A percentile compares a stretch with the other conserved stretches of the same genome.
Evolutionary conservation across 257 asterid genomes (phyloP).

Genomic region (Gardenia jasminoides): DNA sequence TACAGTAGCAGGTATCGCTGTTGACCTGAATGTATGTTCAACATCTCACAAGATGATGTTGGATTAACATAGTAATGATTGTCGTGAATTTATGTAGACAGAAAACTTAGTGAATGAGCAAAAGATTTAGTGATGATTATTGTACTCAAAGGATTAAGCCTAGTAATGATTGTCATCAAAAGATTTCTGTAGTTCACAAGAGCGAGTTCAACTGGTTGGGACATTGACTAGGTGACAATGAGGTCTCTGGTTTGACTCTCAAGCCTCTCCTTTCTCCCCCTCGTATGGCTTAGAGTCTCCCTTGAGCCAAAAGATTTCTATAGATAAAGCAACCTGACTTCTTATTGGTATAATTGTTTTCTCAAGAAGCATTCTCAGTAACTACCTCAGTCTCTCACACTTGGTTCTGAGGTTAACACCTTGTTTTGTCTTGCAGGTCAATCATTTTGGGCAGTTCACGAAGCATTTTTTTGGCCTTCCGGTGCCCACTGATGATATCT

Average conservation of each 20-base stretch:
- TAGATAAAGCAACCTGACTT: background rate
- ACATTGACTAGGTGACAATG: too few relatives aligned
- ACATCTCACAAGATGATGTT: background rate
- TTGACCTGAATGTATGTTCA: background rate
- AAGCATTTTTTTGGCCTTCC: constrained; percentile 80
- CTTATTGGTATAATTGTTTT: background rate
- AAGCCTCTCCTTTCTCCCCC: too few relatives aligned
- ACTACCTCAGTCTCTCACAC: background rate
- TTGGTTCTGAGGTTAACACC: background rate
- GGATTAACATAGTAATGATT: background rate
- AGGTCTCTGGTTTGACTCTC: too few relatives aligned
- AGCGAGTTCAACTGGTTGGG: too few relatives aligned
- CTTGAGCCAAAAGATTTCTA: too few relatives aligned
- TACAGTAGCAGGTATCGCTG: background rate
- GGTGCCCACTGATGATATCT: constrained; percentile 69
- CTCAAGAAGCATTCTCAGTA: background rate
- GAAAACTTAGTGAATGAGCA: background rate
- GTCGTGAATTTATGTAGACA: background rate
- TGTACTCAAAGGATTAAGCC: too few relatives aligned
- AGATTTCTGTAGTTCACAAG: too few relatives aligned
- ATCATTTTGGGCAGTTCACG: constrained; percentile 78
- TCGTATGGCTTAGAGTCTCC: too few relatives aligned
- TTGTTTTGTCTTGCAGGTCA: constrained; percentile 43
- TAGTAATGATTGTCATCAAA: too few relatives aligned
- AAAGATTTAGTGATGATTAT: background rate